Evolutionary conservation across 306 rosid species (phyloP).

Genomic region (Vachellia collinsii): DNA sequence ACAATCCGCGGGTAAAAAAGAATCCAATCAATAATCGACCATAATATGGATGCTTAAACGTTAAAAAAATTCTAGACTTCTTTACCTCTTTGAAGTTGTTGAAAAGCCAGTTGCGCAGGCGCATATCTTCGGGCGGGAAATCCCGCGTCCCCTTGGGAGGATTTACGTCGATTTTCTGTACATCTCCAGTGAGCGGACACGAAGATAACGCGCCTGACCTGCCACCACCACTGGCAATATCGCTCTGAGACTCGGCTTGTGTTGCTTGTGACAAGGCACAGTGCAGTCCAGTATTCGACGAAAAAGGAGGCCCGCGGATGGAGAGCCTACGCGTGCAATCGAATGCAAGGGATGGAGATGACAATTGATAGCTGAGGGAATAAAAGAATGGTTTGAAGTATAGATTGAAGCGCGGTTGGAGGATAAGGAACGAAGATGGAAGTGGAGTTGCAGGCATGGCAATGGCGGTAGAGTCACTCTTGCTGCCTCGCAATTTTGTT

Average conservation of each 20-base stretch:
- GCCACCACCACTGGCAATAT: slow-evolving; percentile 44
- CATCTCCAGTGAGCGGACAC: slow-evolving; percentile 47
- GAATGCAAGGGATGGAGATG: slow-evolving; percentile 50
- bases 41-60: neutral
- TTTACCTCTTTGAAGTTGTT: slow-evolving; percentile 73
- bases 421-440: slow-evolving; percentile 52
- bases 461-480: neutral
- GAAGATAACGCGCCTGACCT: slow-evolving; percentile 75
- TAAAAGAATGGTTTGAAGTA: slow-evolving; percentile 55
- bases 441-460: slow-evolving; percentile 48
- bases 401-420: slow-evolving; percentile 56
- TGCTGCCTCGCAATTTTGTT: neutral
- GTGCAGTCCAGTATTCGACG: slow-evolving; percentile 29
- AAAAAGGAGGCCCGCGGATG: slow-evolving; percentile 24
- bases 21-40: neutral
- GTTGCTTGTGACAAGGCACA: slow-evolving; percentile 51
- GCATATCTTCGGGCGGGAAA: slow-evolving; percentile 88
- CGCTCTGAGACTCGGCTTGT: slow-evolving; percentile 46
- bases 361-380: slow-evolving; percentile 42
- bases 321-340: slow-evolving; percentile 39
- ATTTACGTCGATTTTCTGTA: slow-evolving; percentile 76
- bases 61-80: neutral
- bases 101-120: slow-evolving; percentile 90
- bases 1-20: neutral
- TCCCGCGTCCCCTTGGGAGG: slow-evolving; percentile 96